Conservation (phyloP, 352 stramenopile genomes). For the Pythium brachiatum region DNA sequence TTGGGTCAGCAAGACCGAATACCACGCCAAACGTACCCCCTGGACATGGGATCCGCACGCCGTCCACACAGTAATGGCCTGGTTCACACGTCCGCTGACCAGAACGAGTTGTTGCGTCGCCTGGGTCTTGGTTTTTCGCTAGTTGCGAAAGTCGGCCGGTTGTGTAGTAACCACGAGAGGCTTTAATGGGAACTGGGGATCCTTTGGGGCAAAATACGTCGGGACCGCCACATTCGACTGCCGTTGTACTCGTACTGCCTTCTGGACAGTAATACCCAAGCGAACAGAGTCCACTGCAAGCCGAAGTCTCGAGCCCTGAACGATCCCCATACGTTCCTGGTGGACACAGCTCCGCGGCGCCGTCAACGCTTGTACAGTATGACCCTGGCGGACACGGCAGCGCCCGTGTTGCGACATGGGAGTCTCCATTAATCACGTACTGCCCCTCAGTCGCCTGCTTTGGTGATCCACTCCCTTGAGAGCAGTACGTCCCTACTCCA, state of each 20-base stretch:
- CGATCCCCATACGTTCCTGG: conserved; percentile 60
- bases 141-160: conserved; percentile 17
- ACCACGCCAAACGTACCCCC: conserved; percentile 38
- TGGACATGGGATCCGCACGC: conserved; percentile 35
- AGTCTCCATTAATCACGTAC: conserved; percentile 41
- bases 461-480: conserved; percentile 31
- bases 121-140: conserved; percentile 11
- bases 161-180: conserved; percentile 50
- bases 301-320: conserved; percentile 31
- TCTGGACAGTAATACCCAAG: conserved; percentile 57
- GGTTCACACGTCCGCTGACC: conserved; percentile 45
- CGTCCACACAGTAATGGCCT: conserved; percentile 48
- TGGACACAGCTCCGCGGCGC: conserved; percentile 40
- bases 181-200: conserved; percentile 32
- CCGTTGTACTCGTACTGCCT: conserved; percentile 39
- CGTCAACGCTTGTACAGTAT: conserved; percentile 46
- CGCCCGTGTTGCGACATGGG: conserved; percentile 9
- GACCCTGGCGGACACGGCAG: conserved; percentile 37
- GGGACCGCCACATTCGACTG: conserved; percentile 36
- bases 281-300: conserved; percentile 50
- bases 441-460: conserved; percentile 18
- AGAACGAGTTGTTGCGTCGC: conserved; percentile 28
- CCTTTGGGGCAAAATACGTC: conserved; percentile 49
- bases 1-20: conserved; percentile 22
- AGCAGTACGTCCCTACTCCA: conserved; percentile 37